A percentile compares a stretch with the other conserved stretches of the same genome.
These are phyloP conservation scores for Calycina herbarum DNA, from an alignment of 2,329 filamentous ascomycete species.

Conservation along the genomic window DNA sequence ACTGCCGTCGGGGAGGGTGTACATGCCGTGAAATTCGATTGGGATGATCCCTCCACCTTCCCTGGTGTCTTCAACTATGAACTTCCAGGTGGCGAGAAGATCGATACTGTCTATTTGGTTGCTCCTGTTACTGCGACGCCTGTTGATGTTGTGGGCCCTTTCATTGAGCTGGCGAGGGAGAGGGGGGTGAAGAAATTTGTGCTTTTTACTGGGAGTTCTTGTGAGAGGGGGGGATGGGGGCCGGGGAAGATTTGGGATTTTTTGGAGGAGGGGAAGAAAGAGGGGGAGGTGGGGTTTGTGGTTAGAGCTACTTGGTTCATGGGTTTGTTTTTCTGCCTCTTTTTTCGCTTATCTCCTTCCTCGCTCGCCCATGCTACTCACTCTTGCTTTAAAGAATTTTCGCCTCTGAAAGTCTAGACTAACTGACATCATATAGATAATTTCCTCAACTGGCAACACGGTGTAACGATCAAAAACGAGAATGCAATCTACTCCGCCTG, in stretches of 20 bases:
- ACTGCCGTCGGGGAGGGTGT: background rate
- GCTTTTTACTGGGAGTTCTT: slow-evolving; percentile 41
- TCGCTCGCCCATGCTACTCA: no score
- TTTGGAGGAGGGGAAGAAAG: slow-evolving; percentile 38
- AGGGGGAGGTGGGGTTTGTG: slow-evolving; percentile 44
- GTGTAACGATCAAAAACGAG: slow-evolving; percentile 40
- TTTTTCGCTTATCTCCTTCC: background rate
- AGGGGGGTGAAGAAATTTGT: slow-evolving; percentile 45
- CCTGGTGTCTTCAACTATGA: slow-evolving; percentile 36
- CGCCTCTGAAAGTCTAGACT: no score
- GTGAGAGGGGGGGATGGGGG: slow-evolving; percentile 26
- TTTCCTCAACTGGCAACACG: slow-evolving; percentile 18
- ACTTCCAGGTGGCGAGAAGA: slow-evolving; percentile 22
- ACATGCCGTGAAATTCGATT: slow-evolving; percentile 43
- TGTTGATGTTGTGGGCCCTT: slow-evolving; percentile 39
- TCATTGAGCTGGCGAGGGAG: slow-evolving; percentile 43
- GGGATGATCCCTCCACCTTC: slow-evolving; percentile 45
- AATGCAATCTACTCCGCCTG: slow-evolving; percentile 46
- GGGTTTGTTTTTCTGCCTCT: slow-evolving; percentile 33
- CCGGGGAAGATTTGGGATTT: slow-evolving; percentile 42
- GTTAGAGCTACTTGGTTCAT: slow-evolving; percentile 50
- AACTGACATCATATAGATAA: slow-evolving; percentile 17
- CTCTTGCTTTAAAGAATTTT: no score
- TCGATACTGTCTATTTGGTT: slow-evolving; percentile 45
- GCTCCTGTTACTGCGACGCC: slow-evolving; percentile 38